Percentiles rank a stretch among this genome's conserved stretches.
Evolutionary conservation across 2,329 filamentous ascomycete genomes (phyloP).

Genomic region (Penicillium sp.): DNA sequence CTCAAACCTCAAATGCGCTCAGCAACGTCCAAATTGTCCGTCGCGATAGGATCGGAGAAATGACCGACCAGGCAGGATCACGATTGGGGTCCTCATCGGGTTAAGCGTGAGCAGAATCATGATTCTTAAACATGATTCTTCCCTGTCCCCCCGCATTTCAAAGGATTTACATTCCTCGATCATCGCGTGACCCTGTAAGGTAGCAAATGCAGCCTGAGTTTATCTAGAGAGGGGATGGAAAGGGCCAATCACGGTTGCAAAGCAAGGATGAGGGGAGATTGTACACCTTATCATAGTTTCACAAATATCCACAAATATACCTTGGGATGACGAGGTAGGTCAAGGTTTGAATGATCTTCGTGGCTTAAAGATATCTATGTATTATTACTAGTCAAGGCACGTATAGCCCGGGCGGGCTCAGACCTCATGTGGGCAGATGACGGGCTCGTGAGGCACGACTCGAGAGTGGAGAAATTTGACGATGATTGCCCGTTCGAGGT

Average conservation of each 20-base stretch:
- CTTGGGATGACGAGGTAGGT: background rate
- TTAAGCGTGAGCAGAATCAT: conserved; percentile 2
- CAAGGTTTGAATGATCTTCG: conserved; percentile 1
- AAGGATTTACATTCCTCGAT: conserved; percentile 4
- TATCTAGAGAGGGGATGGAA: conserved; percentile 1
- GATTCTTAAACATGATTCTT: too few relatives aligned
- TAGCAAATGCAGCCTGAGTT: conserved; percentile 3
- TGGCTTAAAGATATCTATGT: background rate
- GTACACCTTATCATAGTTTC: background rate
- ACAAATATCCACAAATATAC: background rate
- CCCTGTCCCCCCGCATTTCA: conserved; percentile 9
- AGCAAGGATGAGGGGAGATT: background rate
- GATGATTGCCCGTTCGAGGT: conserved; percentile 21
- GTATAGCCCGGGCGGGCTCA: background rate
- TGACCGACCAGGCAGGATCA: background rate
- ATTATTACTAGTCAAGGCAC: background rate
- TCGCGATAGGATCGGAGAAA: background rate
- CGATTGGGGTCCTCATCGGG: background rate
- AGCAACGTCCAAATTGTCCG: background rate
- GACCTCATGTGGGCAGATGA: conserved; percentile 13
- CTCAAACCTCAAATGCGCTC: background rate
- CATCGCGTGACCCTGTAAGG: conserved; percentile 6
- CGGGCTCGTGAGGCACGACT: conserved; percentile 6
- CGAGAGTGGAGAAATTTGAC: conserved; percentile 1
- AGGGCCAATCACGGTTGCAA: background rate